These are phyloP conservation scores for Amanita brunnescens DNA, from an alignment of 768 basidiomycete species.

Conservation along the genomic window DNA sequence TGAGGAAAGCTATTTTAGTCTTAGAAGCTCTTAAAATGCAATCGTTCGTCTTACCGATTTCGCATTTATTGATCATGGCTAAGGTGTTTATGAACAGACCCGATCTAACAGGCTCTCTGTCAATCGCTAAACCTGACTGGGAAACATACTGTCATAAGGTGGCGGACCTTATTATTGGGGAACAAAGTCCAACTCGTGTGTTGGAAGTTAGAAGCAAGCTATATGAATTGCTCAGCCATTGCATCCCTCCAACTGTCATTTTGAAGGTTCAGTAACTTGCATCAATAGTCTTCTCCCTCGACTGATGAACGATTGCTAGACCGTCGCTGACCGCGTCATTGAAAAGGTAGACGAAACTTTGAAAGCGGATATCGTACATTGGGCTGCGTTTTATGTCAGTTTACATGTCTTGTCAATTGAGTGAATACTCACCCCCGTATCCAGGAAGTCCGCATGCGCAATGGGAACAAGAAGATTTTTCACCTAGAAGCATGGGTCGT, in stretches of 20 bases:
- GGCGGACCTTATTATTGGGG: conserved; percentile 80
- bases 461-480: conserved; percentile 82
- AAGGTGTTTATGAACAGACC: conserved; percentile 38
- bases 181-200: conserved; percentile 83
- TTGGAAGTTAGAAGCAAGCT: conserved; percentile 91
- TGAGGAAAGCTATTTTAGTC: conserved; percentile 90
- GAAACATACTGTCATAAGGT: conserved; percentile 93
- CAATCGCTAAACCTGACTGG: conserved; percentile 98
- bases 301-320: conserved; percentile 37
- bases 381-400: conserved; percentile 93
- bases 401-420: not conserved
- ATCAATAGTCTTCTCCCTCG: not conserved
- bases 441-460: conserved; percentile 93
- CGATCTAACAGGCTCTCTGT: conserved; percentile 70
- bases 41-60: conserved; percentile 44
- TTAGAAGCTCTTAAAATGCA: conserved; percentile 97
- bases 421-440: not conserved
- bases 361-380: conserved; percentile 92
- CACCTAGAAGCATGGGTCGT: conserved; percentile 98
- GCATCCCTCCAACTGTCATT: conserved; percentile 89
- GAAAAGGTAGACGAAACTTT: conserved; percentile 84
- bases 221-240: conserved; percentile 93
- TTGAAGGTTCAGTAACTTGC: conserved; percentile 53
- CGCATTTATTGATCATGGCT: not conserved
- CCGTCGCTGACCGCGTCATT: conserved; percentile 81